phyloP scores from a whole-genome alignment of 192 early-diverging fungal genomes.

The Dispira simplex region DNA sequence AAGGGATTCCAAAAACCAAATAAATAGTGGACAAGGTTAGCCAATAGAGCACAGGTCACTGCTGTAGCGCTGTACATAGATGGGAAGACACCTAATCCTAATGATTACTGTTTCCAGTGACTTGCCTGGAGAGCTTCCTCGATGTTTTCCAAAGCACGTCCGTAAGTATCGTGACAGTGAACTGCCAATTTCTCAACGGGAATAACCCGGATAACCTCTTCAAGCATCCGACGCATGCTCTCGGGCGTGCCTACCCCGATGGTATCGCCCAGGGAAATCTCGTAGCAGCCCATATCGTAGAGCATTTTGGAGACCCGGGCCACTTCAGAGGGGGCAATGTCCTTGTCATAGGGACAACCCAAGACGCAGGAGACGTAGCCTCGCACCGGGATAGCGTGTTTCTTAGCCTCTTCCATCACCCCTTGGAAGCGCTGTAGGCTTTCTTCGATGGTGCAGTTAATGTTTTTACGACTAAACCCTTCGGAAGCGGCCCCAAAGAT shows the following conservation, averaged over 20 bases:
- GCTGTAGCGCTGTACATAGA: too few relatives aligned
- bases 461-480: slow-evolving; percentile 77
- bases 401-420: slow-evolving; percentile 45
- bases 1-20: too few relatives aligned
- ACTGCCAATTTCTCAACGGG: slow-evolving; percentile 67
- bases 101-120: too few relatives aligned
- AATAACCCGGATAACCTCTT: slow-evolving; percentile 47
- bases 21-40: too few relatives aligned
- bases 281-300: slow-evolving; percentile 87
- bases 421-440: slow-evolving; percentile 54
- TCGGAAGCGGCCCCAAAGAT: slow-evolving; percentile 85
- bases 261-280: slow-evolving; percentile 91
- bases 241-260: slow-evolving; percentile 80
- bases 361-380: slow-evolving; percentile 84
- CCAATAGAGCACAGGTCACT: too few relatives aligned
- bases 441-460: slow-evolving; percentile 81
- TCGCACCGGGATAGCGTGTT: slow-evolving; percentile 42
- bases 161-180: slow-evolving; percentile 97
- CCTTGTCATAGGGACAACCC: slow-evolving; percentile 89
- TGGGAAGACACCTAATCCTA: too few relatives aligned
- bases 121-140: slow-evolving; percentile 49
- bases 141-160: slow-evolving; percentile 90
- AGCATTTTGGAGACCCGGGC: slow-evolving; percentile 56
- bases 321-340: slow-evolving; percentile 47
- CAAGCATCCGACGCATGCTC: slow-evolving; percentile 47